Evolutionary conservation across 2,329 filamentous ascomycete genomes (phyloP), one percentile per base, ranked within the genome.

Genomic region (Ascochyta rabiei): DNA sequence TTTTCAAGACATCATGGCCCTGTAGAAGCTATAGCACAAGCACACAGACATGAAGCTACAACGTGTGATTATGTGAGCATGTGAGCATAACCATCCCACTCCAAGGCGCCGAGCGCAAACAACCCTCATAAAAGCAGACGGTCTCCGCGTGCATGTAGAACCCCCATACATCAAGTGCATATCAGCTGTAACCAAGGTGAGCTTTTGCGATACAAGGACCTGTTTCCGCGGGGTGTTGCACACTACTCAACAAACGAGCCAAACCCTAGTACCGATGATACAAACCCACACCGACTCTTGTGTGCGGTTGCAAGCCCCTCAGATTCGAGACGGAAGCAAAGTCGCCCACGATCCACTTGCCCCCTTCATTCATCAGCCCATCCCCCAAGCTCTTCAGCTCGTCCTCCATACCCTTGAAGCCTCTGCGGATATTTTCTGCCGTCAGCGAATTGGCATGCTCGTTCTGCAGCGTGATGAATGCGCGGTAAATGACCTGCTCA

Each of bases 401-500:
- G 10, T 31, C 21, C 35, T 55, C 52, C 46, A 55, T 45, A 3
- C 24, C 30, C 41, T 19, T 18, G 19, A 55, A 49, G 3, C 31
- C 42, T 12, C 15, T 19, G 21, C 52, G 42, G 15, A 54, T 33
- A 3, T 23, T 24, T 19, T 46, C 33, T 12, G 35, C 40, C 0
- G 10, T 42, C 35, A 26, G 15, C 2, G 38, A 38, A 6, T 28
- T 12, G 8, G 15, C 41, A 31, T 49, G 21, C 6, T 24, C 31
- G 2, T 45, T 16, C 40, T 41, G 33, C 28, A 47, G 37, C 23
- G 19, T 18, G n/a, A 21, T 18, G 21, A 55, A 30, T 1, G 41
- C 42, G 8, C 24, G 30, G 4, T 33, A 24, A 16, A 55, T 49
- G 23, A 55, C 38, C n/a, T 55, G 40, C 26, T 55, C 52, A 16